Conservation (phyloP, 2,329 filamentous ascomycete genomes). For the Calonectria crousiana region DNA sequence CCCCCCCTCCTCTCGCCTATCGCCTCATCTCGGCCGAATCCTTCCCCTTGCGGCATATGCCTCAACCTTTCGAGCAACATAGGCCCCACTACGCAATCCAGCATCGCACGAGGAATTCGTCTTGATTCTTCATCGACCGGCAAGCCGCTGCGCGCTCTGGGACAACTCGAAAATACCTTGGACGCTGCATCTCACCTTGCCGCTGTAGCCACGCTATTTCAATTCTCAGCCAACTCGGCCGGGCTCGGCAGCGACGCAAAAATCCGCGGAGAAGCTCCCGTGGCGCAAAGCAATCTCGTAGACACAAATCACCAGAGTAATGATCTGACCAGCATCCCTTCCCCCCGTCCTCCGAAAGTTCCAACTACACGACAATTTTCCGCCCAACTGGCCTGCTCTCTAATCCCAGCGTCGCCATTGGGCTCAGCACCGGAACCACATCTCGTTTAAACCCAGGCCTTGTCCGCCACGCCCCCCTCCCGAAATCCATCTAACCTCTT, state of each 20-base stretch:
- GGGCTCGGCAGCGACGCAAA: not conserved
- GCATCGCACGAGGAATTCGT: constrained; percentile 6
- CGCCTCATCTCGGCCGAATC: constrained; percentile 5
- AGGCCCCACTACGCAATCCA: not conserved
- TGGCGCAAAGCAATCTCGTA: not conserved
- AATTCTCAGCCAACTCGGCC: too few relatives aligned
- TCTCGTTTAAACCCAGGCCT: constrained; percentile 5
- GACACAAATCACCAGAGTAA: constrained; percentile 23
- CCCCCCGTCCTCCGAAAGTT: not conserved
- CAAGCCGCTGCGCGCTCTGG: constrained; percentile 19
- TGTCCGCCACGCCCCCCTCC: constrained; percentile 6
- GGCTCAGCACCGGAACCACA: not conserved
- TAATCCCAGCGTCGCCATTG: constrained; percentile 18
- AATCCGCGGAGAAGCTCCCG: not conserved
- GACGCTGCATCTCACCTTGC: not conserved
- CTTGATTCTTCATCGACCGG: not conserved
- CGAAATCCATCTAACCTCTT: not conserved
- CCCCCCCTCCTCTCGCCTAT: not conserved
- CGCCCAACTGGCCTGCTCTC: constrained; percentile 9
- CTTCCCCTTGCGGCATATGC: not conserved
- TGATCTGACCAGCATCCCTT: constrained; percentile 22
- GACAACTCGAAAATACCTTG: constrained; percentile 13
- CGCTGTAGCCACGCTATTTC: not conserved
- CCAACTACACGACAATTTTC: constrained; percentile 15
- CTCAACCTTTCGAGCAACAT: not conserved